Conservation (phyloP, 2,329 filamentous ascomycete genomes). For the Colletotrichum shisoi region DNA sequence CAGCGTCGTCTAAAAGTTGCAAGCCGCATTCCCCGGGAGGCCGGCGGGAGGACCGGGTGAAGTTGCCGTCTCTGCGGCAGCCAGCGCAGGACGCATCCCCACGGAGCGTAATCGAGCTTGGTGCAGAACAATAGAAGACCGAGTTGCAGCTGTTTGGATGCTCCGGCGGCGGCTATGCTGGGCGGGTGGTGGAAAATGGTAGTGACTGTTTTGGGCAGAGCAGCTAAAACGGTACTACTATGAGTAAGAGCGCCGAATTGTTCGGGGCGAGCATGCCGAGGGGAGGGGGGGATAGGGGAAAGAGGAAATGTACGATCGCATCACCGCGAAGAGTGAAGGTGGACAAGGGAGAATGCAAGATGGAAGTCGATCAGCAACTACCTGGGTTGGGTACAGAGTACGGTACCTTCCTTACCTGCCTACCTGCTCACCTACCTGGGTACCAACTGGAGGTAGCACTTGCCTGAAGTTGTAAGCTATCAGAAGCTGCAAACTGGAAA, state of each 20-base stretch:
- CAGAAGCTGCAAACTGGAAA: too few relatives aligned
- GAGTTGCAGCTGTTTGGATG: slow-evolving; percentile 20
- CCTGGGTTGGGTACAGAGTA: too few relatives aligned
- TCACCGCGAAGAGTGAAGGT: too few relatives aligned
- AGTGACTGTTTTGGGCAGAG: slow-evolving; percentile 13
- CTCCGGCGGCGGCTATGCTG: slow-evolving; percentile 11
- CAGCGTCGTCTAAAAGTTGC: slow-evolving; percentile 15
- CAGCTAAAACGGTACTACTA: slow-evolving; percentile 6
- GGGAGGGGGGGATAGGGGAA: neutral
- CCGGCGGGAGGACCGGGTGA: slow-evolving; percentile 19
- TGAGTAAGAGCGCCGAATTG: neutral
- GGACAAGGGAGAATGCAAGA: too few relatives aligned
- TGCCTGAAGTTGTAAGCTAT: too few relatives aligned
- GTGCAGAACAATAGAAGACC: slow-evolving; percentile 12
- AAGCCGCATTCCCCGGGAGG: slow-evolving; percentile 32
- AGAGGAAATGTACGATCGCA: neutral
- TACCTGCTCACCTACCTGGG: too few relatives aligned
- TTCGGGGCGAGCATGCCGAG: neutral
- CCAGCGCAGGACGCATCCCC: slow-evolving; percentile 21
- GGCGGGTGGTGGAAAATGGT: neutral
- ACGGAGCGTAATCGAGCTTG: slow-evolving; percentile 8
- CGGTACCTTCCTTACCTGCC: too few relatives aligned
- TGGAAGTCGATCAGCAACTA: too few relatives aligned
- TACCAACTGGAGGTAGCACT: too few relatives aligned
- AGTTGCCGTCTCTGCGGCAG: slow-evolving; percentile 31